Conservation (phyloP, 208 protist genomes). For the Endotrypanum monterogeii region DNA sequence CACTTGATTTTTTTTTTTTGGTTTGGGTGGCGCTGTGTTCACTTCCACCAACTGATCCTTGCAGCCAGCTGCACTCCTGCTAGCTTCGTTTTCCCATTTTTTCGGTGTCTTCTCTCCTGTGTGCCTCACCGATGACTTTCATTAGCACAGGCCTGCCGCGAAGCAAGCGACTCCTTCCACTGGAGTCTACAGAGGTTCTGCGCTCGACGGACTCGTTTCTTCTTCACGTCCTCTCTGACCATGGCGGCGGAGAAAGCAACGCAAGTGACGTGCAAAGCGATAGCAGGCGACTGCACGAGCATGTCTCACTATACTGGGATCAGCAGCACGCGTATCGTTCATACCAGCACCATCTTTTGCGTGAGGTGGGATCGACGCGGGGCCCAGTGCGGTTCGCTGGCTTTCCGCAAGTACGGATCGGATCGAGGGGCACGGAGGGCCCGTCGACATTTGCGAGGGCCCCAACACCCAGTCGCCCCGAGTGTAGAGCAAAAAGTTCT, state of each 20-base stretch:
- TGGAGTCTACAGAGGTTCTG: constrained; percentile 44
- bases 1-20: no score
- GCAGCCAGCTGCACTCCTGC: not conserved
- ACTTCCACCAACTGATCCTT: no score
- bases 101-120: not conserved
- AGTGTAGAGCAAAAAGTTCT: not conserved
- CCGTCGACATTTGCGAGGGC: not conserved
- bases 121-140: constrained; percentile 36
- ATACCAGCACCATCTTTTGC: constrained; percentile 35
- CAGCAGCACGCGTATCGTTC: constrained; percentile 24
- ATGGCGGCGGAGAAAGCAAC: constrained; percentile 16
- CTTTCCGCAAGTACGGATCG: constrained; percentile 39
- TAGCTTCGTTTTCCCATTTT: not conserved
- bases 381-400: constrained; percentile 45
- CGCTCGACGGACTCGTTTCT: constrained; percentile 31
- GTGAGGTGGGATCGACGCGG: constrained; percentile 46
- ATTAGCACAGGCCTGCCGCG: constrained; percentile 43
- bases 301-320: constrained; percentile 46
- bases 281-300: constrained; percentile 32
- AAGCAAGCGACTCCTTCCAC: constrained; percentile 57
- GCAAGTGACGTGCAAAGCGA: not conserved
- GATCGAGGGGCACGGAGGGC: not conserved
- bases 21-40: no score
- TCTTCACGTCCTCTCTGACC: constrained; percentile 35
- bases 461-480: no score